Evolutionary conservation across 495 filamentous ascomycete genomes (phyloP).

Genomic region (Xylaria venustula): DNA sequence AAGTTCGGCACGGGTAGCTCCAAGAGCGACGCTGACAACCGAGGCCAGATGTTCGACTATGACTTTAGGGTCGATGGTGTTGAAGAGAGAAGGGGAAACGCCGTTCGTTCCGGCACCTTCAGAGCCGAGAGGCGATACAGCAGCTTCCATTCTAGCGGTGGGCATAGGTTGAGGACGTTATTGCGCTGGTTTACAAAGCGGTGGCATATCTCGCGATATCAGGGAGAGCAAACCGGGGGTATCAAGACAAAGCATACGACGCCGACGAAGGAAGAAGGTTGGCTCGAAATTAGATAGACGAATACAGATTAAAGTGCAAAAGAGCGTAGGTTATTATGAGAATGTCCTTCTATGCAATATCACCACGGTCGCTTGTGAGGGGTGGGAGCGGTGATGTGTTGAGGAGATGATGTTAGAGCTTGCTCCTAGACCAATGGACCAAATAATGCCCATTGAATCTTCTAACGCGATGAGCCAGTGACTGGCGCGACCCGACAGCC

Average conservation of each 20-base stretch:
- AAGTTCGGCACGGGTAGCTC: slow-evolving; percentile 77
- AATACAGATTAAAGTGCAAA: slow-evolving; percentile 10
- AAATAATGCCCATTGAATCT: not conserved
- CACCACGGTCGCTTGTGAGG: slow-evolving; percentile 1
- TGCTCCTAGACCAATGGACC: not conserved
- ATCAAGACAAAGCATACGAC: slow-evolving; percentile 17
- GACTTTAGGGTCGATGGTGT: slow-evolving; percentile 45
- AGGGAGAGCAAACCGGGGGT: slow-evolving; percentile 12
- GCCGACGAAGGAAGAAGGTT: slow-evolving; percentile 16
- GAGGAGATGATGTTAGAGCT: not conserved
- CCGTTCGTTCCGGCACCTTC: slow-evolving; percentile 42
- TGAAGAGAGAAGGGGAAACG: slow-evolving; percentile 41
- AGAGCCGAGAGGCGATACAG: slow-evolving; percentile 40
- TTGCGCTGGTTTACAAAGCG: slow-evolving; percentile 16
- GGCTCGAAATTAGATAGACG: slow-evolving; percentile 21
- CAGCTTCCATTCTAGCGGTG: slow-evolving; percentile 45
- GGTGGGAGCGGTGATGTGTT: not conserved
- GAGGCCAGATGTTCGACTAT: slow-evolving; percentile 78
- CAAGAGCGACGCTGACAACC: slow-evolving; percentile 80
- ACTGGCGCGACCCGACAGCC: slow-evolving; percentile 14
- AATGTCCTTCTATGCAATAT: not conserved
- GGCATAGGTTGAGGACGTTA: slow-evolving; percentile 17
- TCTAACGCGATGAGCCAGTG: slow-evolving; percentile 11
- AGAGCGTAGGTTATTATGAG: not conserved
- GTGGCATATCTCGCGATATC: slow-evolving; percentile 25